Base-by-base conservation (phyloP, 345 rosid species). In the Eucalyptus brandiana region DNA sequence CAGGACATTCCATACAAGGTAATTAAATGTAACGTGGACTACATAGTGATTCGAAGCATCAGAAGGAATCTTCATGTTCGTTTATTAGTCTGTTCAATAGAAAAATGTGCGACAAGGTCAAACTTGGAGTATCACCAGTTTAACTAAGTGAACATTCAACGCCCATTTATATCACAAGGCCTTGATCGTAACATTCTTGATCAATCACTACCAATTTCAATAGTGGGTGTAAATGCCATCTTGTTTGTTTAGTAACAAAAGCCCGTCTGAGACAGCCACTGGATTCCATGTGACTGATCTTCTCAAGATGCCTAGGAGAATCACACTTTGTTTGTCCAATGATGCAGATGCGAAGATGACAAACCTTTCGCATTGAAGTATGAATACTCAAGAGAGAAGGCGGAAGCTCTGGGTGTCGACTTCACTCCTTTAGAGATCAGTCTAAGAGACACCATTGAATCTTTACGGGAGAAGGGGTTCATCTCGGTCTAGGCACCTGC, bases 381-480 rank as follows among this genome's bases (percentile, higher is more conserved):
- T 90, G 90, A 91, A 30, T 89, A 92, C 47, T 94, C 96, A 21
- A 91, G 90, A 48, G 94, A 94, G 86, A 95, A 90, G 86, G 91
- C 92, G 3, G 92, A 91, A 49, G 86, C 89, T 37, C 89, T 95
- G 83, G 95, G 95, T 26, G 44, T 94, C 80, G 89, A 92, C 65
- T 93, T 95, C 89, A 94, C 91, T 89, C 93, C 96, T 16, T 49
- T 91, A 80, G 93, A 95, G 87, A 92, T 87, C 87, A 95, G 93
- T 91, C 54, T 96, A 7, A 92, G 89, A 91, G 96, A 95, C 92
- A 96, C 96, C 6, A 92, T 95, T 30, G 87, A 86, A 54, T 48
- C 58, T 37, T 34, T 86, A 54, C 37, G 51, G 42, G 87, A 49
- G 56, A 86, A 50, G 60, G 87, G 60, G 9, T 86, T 86, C 53